Base-by-base conservation (phyloP, 108 stramenopile species). In the Schizochytrium sp. region DNA sequence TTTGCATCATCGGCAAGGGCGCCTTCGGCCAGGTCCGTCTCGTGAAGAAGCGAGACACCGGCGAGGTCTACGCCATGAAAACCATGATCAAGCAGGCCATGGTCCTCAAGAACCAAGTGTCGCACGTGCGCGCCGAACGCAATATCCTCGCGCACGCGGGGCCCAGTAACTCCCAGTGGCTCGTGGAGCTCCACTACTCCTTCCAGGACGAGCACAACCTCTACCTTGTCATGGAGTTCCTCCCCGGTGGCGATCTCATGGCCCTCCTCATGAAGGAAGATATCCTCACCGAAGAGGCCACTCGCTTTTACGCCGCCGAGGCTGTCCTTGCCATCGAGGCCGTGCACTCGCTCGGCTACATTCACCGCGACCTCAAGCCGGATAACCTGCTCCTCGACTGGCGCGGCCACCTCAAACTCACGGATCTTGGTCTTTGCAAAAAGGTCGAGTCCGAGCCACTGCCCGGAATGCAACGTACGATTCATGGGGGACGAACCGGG, bases 71-170 rank as follows among this genome's bases (percentile, higher is more conserved):
- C 89, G 99, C 99, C 3, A 91, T 99, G 59, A 99, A 99, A 91
- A 95, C 94, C 87, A 99, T 99, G 99, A 97, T 99, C 91, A 99
- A 99, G 93, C 97, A 98, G 90, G 97, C 97, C 96, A 99, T 99
- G 98, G 97, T 99, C 48, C 57, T 98, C 91, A 99, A 99, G 93
- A 99, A 99, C 91, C 99, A 99, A 89, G 98, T 99, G 25, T 96
- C 96, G 51, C 98, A 99, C 92, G 97, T 98, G 98, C 4, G 99
- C 98, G 92, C 92, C 98, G 34, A 98, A 99, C 88, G 97, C 97
- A n/a, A 94, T 92, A 99, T 98, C 97, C 92, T 99, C 28, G 98
- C 98, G 16, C 91, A 93, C 45, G 58, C 57, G 5, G 28, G 88
- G 6, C 88, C 69, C 51, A 89, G 41, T 97, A 95, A 96, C 14